Evolutionary conservation across 345 rosid genomes (phyloP), one percentile per base, ranked within the genome.

Genomic region (Draba incana): DNA sequence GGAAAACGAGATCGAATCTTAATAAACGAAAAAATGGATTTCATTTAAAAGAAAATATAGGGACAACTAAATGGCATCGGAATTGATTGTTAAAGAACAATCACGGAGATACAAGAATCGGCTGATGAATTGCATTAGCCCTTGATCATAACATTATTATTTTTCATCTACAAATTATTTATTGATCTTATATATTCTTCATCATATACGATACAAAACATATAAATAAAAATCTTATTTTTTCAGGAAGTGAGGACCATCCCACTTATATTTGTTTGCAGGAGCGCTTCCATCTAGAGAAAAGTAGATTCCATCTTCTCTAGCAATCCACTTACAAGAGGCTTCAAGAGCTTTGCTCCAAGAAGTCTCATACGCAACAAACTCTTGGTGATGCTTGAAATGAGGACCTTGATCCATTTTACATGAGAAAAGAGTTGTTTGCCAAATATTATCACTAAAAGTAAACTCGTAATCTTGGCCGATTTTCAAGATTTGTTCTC

Each of bases 371-470:
- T 58, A 73, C 42, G 56, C 77, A 52, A 58, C 71, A 50, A 66
- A 73, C 10, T 15, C 33, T 59, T 50, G 62, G 16, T 51, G 62
- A 66, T 73, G 77, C 57, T 12, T 73, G 14, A 13, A 66, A 57
- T 66, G 31, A n/a, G 77, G 77, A 31, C 77, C 72, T 50, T 73
- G 77, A 15, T 58, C 66, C 67, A 73, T 1, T 47, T 5, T 24
- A 50, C 77, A 66, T 2, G 46, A 38, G 31, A 39, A 57, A 27
- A 8, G 27, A 23, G 77, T 73, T 3, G 66, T 50, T 43, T 1
- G 10, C 10, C 20, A 57, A 23, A 58, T 0, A 6, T 57, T 73
- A 42, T 73, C 67, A 31, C 23, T 23, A 56, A 73, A 73, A 30
- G 39, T 50, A 35, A 65, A 73, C 9, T 50, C 47, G 4, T 58